phyloP scores from a whole-genome alignment of 345 rosid genomes.

The Camelina sativa region DNA sequence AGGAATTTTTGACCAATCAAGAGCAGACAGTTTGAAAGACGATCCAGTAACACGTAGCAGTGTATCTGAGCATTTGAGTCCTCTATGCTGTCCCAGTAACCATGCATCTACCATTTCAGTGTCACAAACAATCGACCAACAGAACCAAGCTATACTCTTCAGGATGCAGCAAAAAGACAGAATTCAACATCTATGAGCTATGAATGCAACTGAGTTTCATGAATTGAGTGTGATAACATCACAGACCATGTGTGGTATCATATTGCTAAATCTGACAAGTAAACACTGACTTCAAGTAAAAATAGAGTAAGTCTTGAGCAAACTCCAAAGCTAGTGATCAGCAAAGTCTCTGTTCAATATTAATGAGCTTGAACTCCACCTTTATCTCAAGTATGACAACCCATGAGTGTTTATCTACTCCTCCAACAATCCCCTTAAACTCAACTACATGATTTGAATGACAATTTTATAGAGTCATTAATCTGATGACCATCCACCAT shows the following conservation, averaged over 20 bases:
- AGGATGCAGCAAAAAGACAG: background rate
- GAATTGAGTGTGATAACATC: background rate
- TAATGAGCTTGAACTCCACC: slow-evolving; percentile 17
- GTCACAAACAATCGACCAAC: background rate
- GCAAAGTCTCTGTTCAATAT: background rate
- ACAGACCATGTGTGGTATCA: background rate
- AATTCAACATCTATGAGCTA: slow-evolving; percentile 6
- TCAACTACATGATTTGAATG: slow-evolving; percentile 10
- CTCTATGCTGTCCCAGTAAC: slow-evolving; percentile 7
- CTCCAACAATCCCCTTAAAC: slow-evolving; percentile 2
- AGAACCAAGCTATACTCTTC: slow-evolving; percentile 10
- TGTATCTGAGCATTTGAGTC: background rate
- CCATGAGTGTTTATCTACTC: background rate
- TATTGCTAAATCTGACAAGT: background rate
- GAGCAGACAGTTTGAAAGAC: background rate
- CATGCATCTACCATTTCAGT: background rate
- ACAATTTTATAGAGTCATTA: background rate
- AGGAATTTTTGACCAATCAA: background rate
- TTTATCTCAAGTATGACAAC: background rate
- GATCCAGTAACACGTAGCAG: background rate
- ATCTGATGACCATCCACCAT: slow-evolving; percentile 9
- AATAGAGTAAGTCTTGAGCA: slow-evolving; percentile 1
- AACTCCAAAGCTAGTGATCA: background rate
- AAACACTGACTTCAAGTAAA: slow-evolving; percentile 19
- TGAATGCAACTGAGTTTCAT: background rate